Conservation (phyloP, 352 stramenopile species). For the Discostella stelligera region DNA sequence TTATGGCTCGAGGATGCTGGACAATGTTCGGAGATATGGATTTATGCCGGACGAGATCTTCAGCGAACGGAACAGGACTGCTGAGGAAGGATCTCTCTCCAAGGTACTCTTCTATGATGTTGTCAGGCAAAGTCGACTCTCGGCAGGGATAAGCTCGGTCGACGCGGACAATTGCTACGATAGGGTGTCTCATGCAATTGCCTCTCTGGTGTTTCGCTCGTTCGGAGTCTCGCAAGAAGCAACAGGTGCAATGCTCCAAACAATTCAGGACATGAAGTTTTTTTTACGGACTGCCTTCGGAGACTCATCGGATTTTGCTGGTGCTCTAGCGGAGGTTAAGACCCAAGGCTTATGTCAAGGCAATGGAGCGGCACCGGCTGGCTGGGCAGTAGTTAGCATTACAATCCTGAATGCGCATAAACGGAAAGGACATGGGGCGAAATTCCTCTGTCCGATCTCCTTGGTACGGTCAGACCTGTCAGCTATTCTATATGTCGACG, state of each 20-base stretch:
- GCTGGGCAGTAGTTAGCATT: background rate
- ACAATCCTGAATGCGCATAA: too few relatives aligned
- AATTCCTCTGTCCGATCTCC: slow-evolving; percentile 29
- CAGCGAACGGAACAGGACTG: slow-evolving; percentile 9
- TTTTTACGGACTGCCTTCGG: too few relatives aligned
- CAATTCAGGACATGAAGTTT: too few relatives aligned
- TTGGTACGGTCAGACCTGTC: background rate
- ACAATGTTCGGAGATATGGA: slow-evolving; percentile 11
- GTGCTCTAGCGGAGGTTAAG: background rate
- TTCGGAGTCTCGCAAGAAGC: too few relatives aligned
- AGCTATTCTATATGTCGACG: slow-evolving; percentile 15
- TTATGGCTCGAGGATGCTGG: slow-evolving; percentile 1
- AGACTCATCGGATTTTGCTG: slow-evolving; percentile 2
- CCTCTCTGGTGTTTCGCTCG: background rate
- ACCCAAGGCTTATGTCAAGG: slow-evolving; percentile 10
- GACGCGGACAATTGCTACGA: slow-evolving; percentile 28
- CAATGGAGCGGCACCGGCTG: slow-evolving; percentile 11
- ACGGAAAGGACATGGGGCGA: background rate
- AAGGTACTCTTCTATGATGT: slow-evolving; percentile 19
- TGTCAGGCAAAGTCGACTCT: background rate
- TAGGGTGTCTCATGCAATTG: slow-evolving; percentile 24
- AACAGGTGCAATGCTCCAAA: too few relatives aligned
- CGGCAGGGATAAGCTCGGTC: slow-evolving; percentile 9
- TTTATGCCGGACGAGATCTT: slow-evolving; percentile 26
- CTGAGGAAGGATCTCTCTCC: slow-evolving; percentile 6